A percentile compares a stretch with the other conserved stretches of the same genome.
Evolutionary conservation across 768 basidiomycete genomes (phyloP).

Genomic region (Suillus subluteus): DNA sequence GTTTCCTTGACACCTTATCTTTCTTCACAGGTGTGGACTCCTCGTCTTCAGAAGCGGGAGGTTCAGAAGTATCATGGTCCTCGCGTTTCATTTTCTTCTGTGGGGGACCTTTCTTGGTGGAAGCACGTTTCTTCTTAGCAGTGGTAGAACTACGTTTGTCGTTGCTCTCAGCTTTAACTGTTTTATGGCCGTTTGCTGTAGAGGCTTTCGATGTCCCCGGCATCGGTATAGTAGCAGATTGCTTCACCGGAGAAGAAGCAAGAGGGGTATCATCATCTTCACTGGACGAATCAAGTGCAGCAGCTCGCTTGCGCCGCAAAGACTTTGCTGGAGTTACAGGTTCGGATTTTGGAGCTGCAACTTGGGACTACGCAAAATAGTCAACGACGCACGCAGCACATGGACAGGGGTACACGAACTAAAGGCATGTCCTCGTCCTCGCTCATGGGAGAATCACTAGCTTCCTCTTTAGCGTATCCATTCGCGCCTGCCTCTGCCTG

Average conservation of each 20-base stretch:
- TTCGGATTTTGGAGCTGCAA: conserved; percentile 45
- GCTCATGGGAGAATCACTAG: conserved; percentile 55
- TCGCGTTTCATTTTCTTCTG: conserved; percentile 71
- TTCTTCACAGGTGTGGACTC: conserved; percentile 27
- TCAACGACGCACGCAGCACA: conserved; percentile 22
- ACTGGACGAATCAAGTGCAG: conserved; percentile 55
- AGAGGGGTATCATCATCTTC: conserved; percentile 69
- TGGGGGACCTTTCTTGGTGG: conserved; percentile 53
- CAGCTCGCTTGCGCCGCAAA: conserved; percentile 55
- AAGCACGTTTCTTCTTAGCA: conserved; percentile 46
- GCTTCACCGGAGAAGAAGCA: conserved; percentile 72
- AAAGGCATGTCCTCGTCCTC: conserved; percentile 76
- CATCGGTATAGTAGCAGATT: conserved; percentile 44
- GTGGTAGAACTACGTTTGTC: conserved; percentile 48
- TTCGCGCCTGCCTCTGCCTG: conserved; percentile 47
- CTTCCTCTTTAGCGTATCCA: conserved; percentile 41
- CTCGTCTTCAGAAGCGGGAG: conserved; percentile 43
- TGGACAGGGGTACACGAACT: conserved; percentile 44
- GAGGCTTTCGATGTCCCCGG: conserved; percentile 44
- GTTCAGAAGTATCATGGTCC: conserved; percentile 19
- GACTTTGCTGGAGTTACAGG: conserved; percentile 29
- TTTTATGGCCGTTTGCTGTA: conserved; percentile 44
- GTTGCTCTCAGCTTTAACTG: conserved; percentile 37
- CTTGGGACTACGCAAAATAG: conserved; percentile 53
- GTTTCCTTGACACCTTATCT: conserved; percentile 37